These are phyloP conservation scores for Fistulinella cinereoalba DNA, from an alignment of 1,284 basidiomycete genomes.

Conservation along the genomic window DNA sequence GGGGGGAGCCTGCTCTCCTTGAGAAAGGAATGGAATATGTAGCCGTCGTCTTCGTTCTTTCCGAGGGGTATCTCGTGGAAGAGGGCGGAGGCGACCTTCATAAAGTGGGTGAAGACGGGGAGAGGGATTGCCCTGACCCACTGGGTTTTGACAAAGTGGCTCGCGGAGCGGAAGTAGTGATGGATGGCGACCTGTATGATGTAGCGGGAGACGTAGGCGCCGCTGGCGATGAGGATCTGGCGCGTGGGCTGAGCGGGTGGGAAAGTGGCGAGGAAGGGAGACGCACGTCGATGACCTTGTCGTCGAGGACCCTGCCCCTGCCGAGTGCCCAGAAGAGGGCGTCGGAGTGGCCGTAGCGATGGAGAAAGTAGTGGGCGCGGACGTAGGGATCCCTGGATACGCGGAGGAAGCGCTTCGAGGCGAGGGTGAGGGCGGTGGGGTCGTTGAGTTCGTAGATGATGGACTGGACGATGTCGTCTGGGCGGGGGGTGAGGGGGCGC, in stretches of 20 bases:
- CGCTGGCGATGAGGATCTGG: conserved; percentile 68
- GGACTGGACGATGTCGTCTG: conserved; percentile 70
- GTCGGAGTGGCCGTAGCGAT: conserved; percentile 63
- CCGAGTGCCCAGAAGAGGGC: conserved; percentile 70
- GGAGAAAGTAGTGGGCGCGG: conserved; percentile 70
- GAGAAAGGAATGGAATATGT: conserved; percentile 57
- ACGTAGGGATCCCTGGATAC: conserved; percentile 72
- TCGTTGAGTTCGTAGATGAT: conserved; percentile 68
- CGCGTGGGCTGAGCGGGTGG: conserved; percentile 23
- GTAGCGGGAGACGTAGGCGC: conserved; percentile 73
- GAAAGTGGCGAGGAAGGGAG: neutral
- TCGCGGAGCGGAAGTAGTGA: conserved; percentile 67
- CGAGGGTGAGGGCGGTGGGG: conserved; percentile 54
- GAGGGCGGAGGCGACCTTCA: conserved; percentile 52
- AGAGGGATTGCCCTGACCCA: conserved; percentile 67
- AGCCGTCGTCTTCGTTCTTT: conserved; percentile 73
- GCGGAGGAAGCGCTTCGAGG: conserved; percentile 55
- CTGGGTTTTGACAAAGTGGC: conserved; percentile 66
- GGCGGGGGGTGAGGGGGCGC: neutral
- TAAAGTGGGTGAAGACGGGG: conserved; percentile 58
- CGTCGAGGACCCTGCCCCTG: conserved; percentile 60
- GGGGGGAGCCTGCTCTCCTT: conserved; percentile 62
- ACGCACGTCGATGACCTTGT: conserved; percentile 68
- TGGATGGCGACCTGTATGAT: conserved; percentile 72
- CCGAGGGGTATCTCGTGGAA: conserved; percentile 64